These are phyloP conservation scores for Suhomyces anneliseae DNA, from an alignment of 1,139 yeast genomes.

Conservation along the genomic window DNA sequence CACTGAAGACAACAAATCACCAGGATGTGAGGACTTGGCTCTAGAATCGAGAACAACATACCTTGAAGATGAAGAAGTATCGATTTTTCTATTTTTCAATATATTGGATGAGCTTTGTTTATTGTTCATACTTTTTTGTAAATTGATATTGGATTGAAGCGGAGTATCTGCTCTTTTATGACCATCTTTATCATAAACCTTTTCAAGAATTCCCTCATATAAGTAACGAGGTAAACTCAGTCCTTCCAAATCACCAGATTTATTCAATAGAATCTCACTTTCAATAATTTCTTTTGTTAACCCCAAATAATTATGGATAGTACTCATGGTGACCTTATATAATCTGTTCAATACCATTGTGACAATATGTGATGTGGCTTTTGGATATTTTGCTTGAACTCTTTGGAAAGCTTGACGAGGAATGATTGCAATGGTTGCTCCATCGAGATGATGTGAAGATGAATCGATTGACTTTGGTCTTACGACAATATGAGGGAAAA, in stretches of 20 bases:
- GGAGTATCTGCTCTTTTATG: background rate
- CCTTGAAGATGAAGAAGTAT: constrained; percentile 40
- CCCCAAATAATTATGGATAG: constrained; percentile 85
- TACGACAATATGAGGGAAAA: constrained; percentile 53
- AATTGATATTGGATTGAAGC: constrained; percentile 2
- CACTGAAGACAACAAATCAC: constrained; percentile 80
- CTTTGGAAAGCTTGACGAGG: constrained; percentile 81
- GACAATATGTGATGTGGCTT: constrained; percentile 89
- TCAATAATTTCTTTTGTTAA: constrained; percentile 78
- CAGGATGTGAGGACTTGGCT: constrained; percentile 65
- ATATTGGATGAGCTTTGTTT: constrained; percentile 1
- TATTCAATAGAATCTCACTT: constrained; percentile 70
- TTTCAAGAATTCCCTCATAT: constrained; percentile 55
- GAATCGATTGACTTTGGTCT: constrained; percentile 46
- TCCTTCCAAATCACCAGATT: constrained; percentile 25
- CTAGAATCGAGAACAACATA: constrained; percentile 67
- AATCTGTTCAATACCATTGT: constrained; percentile 87
- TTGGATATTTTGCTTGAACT: constrained; percentile 75
- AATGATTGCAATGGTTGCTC: constrained; percentile 87
- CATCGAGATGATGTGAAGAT: constrained; percentile 16
- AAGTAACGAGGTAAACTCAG: constrained; percentile 58
- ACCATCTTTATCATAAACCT: constrained; percentile 23
- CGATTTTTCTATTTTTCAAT: background rate
- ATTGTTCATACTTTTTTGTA: constrained; percentile 1
- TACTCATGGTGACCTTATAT: constrained; percentile 86